phyloP scores from a whole-genome alignment of 768 basidiomycete genomes.

The Rossbeevera mucosa region DNA sequence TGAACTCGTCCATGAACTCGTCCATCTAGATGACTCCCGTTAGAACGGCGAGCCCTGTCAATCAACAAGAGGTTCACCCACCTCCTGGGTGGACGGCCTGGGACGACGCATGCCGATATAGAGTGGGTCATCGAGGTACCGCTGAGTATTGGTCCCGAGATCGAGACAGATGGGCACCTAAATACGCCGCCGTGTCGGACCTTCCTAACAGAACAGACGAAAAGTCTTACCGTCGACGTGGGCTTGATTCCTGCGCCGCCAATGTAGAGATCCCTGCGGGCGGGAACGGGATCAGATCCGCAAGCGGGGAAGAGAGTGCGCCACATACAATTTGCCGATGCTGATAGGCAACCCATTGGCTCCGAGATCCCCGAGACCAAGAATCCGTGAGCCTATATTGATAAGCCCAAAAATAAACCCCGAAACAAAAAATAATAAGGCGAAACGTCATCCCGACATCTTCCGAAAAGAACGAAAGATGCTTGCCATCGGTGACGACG shows the following conservation, averaged over 20 bases:
- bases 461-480: not conserved
- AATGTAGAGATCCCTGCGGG: slow-evolving; percentile 56
- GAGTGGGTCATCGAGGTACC: slow-evolving; percentile 63
- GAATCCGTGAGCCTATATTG: slow-evolving; percentile 54
- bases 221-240: slow-evolving; percentile 39
- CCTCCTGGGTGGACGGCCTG: slow-evolving; percentile 45
- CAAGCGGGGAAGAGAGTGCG: not conserved
- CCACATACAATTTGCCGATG: slow-evolving; percentile 64
- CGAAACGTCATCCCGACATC: not conserved
- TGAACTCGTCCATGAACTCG: slow-evolving; percentile 74
- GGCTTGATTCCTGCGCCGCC: slow-evolving; percentile 66
- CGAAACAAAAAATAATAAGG: not conserved
- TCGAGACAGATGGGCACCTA: slow-evolving; percentile 66
- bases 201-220: not conserved
- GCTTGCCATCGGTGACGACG: slow-evolving; percentile 70
- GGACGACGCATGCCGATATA: slow-evolving; percentile 67
- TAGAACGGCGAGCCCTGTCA: not conserved
- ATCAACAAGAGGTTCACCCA: slow-evolving; percentile 3
- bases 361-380: slow-evolving; percentile 55
- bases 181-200: not conserved
- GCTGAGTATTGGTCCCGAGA: slow-evolving; percentile 71
- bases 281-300: not conserved
- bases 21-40: slow-evolving; percentile 44
- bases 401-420: not conserved
- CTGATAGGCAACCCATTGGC: slow-evolving; percentile 49